Conservation (phyloP, 768 basidiomycete genomes). For the Gloeopeniophorella convolvens region DNA sequence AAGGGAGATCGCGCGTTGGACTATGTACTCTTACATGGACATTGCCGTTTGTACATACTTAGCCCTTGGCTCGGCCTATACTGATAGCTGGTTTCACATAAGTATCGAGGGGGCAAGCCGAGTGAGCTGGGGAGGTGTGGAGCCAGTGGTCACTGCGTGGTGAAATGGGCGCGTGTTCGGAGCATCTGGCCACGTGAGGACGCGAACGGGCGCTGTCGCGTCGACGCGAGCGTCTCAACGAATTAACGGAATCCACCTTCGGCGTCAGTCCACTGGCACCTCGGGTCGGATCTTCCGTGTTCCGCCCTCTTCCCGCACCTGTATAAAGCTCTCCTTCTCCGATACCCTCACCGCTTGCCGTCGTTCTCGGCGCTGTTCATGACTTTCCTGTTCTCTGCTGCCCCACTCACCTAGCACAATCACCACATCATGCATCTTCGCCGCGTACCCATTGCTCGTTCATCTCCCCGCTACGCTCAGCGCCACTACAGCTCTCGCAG, state of each 20-base stretch:
- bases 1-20: too few species aligned
- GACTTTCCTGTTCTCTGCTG: background rate
- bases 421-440: constrained; percentile 15
- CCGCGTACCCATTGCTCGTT: constrained; percentile 6
- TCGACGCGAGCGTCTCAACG: too few species aligned
- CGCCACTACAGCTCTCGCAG: constrained; percentile 2
- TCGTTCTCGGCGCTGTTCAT: background rate
- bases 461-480: background rate
- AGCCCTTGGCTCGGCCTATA: too few species aligned
- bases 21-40: too few species aligned
- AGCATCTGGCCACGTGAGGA: background rate
- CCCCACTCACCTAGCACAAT: background rate
- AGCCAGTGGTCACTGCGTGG: background rate
- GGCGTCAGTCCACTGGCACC: too few species aligned
- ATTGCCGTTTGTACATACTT: too few species aligned
- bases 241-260: background rate
- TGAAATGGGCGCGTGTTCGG: background rate
- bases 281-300: constrained; percentile 5
- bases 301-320: background rate
- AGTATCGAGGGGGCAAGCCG: too few species aligned
- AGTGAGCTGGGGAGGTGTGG: too few species aligned
- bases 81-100: too few species aligned
- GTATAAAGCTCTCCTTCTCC: background rate
- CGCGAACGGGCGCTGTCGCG: constrained; percentile 3
- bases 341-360: background rate